Percentiles rank a stretch among this genome's conserved stretches.
Evolutionary conservation across 345 rosid genomes (phyloP).

Genomic region (Eucalyptus regnans): DNA sequence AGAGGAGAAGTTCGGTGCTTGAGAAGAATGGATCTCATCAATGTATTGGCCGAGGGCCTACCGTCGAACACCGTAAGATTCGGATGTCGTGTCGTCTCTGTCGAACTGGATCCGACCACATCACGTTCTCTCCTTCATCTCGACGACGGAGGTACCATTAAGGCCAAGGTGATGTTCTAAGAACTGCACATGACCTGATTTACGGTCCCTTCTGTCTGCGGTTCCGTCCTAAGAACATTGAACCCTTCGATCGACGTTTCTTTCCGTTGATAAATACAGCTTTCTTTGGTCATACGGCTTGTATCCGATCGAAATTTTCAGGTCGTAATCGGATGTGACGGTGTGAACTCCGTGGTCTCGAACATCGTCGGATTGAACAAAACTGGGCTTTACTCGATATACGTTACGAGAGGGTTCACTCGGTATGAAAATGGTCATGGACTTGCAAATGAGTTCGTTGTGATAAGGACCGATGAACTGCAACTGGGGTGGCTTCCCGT

Average conservation of each 20-base stretch:
- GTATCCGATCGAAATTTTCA: not conserved
- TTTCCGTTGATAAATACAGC: not conserved
- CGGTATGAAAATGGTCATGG: not conserved
- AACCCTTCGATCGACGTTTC: not conserved
- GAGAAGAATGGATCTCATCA: conserved; percentile 28
- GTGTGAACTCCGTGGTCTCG: not conserved
- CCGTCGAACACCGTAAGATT: conserved; percentile 22
- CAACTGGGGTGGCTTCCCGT: conserved; percentile 9
- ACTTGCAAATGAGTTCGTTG: not conserved
- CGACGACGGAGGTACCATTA: conserved; percentile 1
- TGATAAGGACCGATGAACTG: not conserved
- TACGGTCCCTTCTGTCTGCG: not conserved
- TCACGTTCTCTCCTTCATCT: conserved; percentile 4
- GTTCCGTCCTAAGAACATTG: not conserved
- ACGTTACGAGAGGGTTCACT: not conserved
- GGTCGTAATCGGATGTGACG: conserved; percentile 5
- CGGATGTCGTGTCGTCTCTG: conserved; percentile 11
- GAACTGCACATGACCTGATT: not conserved
- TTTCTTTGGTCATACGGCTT: not conserved
- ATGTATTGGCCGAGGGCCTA: conserved; percentile 23
- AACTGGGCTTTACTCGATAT: not conserved
- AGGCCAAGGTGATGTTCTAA: conserved; percentile 4
- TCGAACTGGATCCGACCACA: not conserved
- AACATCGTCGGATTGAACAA: not conserved
- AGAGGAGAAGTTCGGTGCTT: conserved; percentile 41